phyloP scores from a whole-genome alignment of 202 grass and related monocot species.

The Brachypodium distachyon region DNA sequence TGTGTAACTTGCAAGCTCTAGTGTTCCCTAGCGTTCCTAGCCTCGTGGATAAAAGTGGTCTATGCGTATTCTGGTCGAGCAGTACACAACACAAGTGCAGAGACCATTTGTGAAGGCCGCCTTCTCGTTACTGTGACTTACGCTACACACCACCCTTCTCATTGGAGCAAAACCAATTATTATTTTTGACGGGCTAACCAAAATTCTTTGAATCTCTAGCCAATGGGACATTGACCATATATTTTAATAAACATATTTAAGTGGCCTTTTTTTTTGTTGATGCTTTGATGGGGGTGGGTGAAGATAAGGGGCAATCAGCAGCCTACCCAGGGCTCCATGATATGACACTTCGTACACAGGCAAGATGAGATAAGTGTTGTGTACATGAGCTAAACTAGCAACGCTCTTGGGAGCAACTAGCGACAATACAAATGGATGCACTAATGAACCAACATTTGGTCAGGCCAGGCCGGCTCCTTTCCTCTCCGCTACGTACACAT shows the following conservation, averaged over 20 bases:
- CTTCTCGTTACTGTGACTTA: conserved; percentile 14
- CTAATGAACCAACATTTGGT: neutral
- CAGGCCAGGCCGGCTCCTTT: neutral
- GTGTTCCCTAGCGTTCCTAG: conserved; percentile 10
- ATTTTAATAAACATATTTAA: neutral
- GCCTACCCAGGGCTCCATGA: conserved; percentile 6
- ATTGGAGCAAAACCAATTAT: neutral
- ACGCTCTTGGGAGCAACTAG: neutral
- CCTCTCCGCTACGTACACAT: neutral
- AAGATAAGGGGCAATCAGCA: conserved; percentile 22
- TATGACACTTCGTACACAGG: conserved; percentile 26
- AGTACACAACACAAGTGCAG: conserved; percentile 2
- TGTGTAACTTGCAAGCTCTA: neutral
- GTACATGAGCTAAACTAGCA: neutral
- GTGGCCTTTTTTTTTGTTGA: neutral
- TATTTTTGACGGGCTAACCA: too few relatives aligned
- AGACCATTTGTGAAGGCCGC: conserved; percentile 9
- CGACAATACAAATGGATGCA: neutral
- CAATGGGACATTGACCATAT: conserved; percentile 15
- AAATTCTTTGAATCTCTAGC: neutral
- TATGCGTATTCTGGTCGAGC: neutral
- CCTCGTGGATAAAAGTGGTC: neutral
- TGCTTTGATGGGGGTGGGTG: conserved; percentile 13
- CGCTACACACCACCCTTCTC: neutral
- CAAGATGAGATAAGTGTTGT: neutral